Conservation (phyloP, 306 rosid genomes). For the Crataegus laevigata region DNA sequence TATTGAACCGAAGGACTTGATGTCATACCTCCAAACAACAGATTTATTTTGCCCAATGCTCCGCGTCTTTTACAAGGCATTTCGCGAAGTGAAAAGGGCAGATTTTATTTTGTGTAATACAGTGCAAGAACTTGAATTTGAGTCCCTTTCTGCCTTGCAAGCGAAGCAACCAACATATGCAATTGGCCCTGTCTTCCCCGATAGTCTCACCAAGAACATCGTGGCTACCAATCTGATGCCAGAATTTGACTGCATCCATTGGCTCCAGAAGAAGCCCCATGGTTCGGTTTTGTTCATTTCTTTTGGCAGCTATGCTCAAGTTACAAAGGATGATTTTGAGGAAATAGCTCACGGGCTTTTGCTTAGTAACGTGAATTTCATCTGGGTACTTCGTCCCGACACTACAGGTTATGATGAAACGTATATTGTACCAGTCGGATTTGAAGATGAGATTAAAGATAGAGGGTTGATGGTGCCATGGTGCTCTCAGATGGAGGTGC, state of each 20-base stretch:
- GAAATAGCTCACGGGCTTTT: slow-evolving; percentile 19
- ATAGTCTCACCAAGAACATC: not conserved
- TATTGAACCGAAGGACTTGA: slow-evolving; percentile 24
- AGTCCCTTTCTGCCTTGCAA: slow-evolving; percentile 19
- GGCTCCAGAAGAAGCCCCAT: slow-evolving; percentile 23
- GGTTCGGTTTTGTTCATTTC: slow-evolving; percentile 17
- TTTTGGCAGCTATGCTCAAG: slow-evolving; percentile 9
- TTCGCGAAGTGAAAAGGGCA: slow-evolving; percentile 12
- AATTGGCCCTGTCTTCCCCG: slow-evolving; percentile 22
- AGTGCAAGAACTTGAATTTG: slow-evolving; percentile 28
- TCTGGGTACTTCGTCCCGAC: slow-evolving; percentile 22
- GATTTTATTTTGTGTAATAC: slow-evolving; percentile 24
- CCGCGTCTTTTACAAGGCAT: slow-evolving; percentile 11
- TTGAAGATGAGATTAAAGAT: slow-evolving; percentile 10
- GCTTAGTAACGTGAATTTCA: slow-evolving; percentile 9
- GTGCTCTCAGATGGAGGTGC: slow-evolving; percentile 27
- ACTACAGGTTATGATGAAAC: not conserved
- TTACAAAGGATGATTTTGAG: slow-evolving; percentile 1
- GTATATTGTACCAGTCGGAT: not conserved
- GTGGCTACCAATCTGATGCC: slow-evolving; percentile 19
- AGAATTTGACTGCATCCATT: slow-evolving; percentile 15
- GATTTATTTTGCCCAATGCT: not conserved
- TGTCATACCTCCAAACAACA: slow-evolving; percentile 5
- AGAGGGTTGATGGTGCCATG: slow-evolving; percentile 19
- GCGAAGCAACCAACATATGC: slow-evolving; percentile 24